A percentile compares a stretch with the other conserved stretches of the same genome.
phyloP scores from a whole-genome alignment of 257 asterid genomes.

The Nicotiana noctiflora region DNA sequence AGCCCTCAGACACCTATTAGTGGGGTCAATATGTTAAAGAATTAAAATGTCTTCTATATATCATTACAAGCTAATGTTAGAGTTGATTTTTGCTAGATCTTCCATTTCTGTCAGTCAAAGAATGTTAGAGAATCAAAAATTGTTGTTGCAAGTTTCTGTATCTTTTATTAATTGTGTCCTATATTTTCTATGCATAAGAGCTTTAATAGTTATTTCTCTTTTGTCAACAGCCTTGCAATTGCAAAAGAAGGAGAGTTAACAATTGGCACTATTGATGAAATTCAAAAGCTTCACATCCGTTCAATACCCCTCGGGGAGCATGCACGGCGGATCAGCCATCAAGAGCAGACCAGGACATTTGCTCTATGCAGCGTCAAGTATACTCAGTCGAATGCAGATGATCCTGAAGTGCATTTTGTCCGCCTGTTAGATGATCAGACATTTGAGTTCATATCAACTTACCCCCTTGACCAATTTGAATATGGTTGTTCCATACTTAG shows the following conservation, averaged over 20 bases:
- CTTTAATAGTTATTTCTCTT: slow-evolving; percentile 9
- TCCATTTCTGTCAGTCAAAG: neutral
- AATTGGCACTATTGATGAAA: slow-evolving; percentile 95
- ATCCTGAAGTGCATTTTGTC: slow-evolving; percentile 69
- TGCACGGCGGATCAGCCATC: slow-evolving; percentile 96
- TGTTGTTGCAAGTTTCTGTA: neutral
- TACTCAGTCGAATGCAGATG: slow-evolving; percentile 71
- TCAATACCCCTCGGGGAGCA: slow-evolving; percentile 96
- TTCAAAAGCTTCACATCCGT: slow-evolving; percentile 97
- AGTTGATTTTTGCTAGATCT: neutral
- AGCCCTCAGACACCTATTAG: neutral
- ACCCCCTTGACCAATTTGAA: slow-evolving; percentile 82
- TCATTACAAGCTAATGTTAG: neutral
- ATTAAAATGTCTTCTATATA: neutral
- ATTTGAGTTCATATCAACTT: slow-evolving; percentile 80
- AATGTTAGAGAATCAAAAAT: neutral
- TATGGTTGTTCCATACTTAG: slow-evolving; percentile 85
- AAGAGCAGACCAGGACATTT: slow-evolving; percentile 90
- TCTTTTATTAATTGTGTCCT: neutral
- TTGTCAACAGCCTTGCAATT: slow-evolving; percentile 75
- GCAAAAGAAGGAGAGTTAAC: slow-evolving; percentile 97
- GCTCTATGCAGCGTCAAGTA: slow-evolving; percentile 75
- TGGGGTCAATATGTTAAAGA: neutral
- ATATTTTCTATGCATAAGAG: slow-evolving; percentile 1
- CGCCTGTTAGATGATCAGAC: slow-evolving; percentile 95